Base-by-base conservation (phyloP, 352 stramenopile species). In the Globisporangium echinulatum region DNA sequence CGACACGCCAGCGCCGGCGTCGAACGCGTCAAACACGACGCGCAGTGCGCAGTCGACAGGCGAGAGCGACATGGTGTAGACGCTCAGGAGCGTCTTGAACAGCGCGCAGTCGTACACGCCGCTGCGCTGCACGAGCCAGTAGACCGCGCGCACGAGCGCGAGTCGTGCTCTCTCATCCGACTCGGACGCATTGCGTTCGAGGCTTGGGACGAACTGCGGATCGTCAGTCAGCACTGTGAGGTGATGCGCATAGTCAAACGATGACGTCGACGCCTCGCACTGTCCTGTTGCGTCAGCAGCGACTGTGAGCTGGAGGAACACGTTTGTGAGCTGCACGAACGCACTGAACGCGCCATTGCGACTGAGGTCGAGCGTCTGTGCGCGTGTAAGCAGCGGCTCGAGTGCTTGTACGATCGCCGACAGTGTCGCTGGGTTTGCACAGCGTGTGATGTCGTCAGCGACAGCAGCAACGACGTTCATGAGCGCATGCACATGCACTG, bases 1-100 rank as follows among this genome's bases (percentile, higher is more conserved):
- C 15, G 71, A 58, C 15, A 87, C 67, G 15, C 67, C 66, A 0
- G 60, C 69, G 5, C 73, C 59, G 2, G 66, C 59, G 40, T 88
- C 79, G 49, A 90, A 87, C 0, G 75, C 67, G n/a, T 85, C 63
- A 4, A 90, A 71, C 33, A 90, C 38, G 1, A 72, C 60, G 13
- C 83, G 76, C 25, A 93, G 46, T 36, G 74, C 56, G 10, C 82
- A 71, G 62, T 94, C 85, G 8, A 81, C 67, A 0, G 65, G 49
- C 33, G 76, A 86, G 0, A 92, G 63, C 42, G 83, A 90, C 69
- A 91, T 87, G 13, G 68, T 74, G 65, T 94, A 94, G 5, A 70
- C 56, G 19, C 66, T 70, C 7, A 94, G 74, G 36, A 94, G 59
- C 17, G 71, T 64, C 60, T 85, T 68, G 56, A 89, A 86, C 36